phyloP scores from a whole-genome alignment of 2,329 filamentous ascomycete genomes.

The Xylariaceae sp. region DNA sequence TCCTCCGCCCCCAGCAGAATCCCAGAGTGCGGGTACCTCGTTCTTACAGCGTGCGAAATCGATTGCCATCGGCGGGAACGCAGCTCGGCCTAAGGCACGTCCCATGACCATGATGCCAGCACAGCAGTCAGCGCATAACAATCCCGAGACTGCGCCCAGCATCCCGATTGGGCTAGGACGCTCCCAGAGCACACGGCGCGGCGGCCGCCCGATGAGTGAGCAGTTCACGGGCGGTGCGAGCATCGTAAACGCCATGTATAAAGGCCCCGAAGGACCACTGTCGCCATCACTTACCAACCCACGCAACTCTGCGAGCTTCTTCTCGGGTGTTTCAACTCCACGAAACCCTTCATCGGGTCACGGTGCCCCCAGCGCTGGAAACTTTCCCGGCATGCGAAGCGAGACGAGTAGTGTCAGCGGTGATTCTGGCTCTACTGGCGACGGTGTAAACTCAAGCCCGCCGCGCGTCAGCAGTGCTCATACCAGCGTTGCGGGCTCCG shows the following conservation, averaged over 20 bases:
- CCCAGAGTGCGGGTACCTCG: constrained; percentile 45
- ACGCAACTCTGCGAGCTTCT: constrained; percentile 62
- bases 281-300: constrained; percentile 57
- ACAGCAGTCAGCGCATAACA: constrained; percentile 46
- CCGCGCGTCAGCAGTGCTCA: constrained; percentile 40
- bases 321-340: constrained; percentile 35
- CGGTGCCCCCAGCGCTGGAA: constrained; percentile 49
- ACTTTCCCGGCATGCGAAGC: constrained; percentile 69
- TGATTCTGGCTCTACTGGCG: constrained; percentile 60
- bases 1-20: constrained; percentile 61
- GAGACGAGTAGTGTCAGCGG: constrained; percentile 63
- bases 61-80: constrained; percentile 43
- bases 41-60: constrained; percentile 60
- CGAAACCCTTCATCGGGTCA: constrained; percentile 43
- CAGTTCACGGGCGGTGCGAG: constrained; percentile 61
- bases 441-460: constrained; percentile 41
- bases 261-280: constrained; percentile 61
- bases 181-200: constrained; percentile 50
- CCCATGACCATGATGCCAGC: constrained; percentile 56
- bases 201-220: constrained; percentile 57
- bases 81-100: constrained; percentile 43
- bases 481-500: constrained; percentile 33
- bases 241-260: constrained; percentile 88
- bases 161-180: constrained; percentile 64
- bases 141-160: constrained; percentile 71